phyloP scores from a whole-genome alignment of 768 basidiomycete species.

The Collybia sp. region DNA sequence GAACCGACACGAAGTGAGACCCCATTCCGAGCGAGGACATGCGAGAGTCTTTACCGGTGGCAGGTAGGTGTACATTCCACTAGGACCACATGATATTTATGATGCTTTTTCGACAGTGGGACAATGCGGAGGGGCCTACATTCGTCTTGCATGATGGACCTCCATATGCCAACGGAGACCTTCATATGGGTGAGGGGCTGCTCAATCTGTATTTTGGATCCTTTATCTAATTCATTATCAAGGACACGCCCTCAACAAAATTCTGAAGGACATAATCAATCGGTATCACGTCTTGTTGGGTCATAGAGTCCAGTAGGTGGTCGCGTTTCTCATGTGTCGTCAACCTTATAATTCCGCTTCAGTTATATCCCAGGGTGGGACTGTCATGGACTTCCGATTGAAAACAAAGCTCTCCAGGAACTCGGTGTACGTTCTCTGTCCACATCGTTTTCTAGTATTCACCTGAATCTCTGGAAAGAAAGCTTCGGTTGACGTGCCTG shows the following conservation, averaged over 20 bases:
- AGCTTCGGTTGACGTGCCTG: slow-evolving; percentile 51
- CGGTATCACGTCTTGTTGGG: slow-evolving; percentile 82
- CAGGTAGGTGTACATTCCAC: slow-evolving; percentile 45
- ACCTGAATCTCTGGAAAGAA: slow-evolving; percentile 29
- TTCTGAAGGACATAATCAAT: slow-evolving; percentile 93
- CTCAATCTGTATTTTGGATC: neutral
- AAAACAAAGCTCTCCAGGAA: slow-evolving; percentile 84
- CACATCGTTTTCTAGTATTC: neutral
- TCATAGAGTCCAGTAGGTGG: slow-evolving; percentile 70
- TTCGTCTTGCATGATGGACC: slow-evolving; percentile 96
- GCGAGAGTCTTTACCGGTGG: slow-evolving; percentile 73
- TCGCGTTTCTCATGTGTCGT: neutral
- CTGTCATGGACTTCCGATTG: slow-evolving; percentile 96
- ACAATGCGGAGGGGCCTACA: slow-evolving; percentile 57
- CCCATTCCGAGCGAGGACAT: slow-evolving; percentile 55
- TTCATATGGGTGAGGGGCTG: slow-evolving; percentile 78
- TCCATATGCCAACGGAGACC: slow-evolving; percentile 93
- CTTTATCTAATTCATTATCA: neutral
- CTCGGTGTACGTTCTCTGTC: slow-evolving; percentile 47
- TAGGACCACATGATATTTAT: neutral
- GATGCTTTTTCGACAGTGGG: slow-evolving; percentile 37
- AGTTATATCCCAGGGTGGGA: slow-evolving; percentile 98
- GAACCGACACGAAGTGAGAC: slow-evolving; percentile 61
- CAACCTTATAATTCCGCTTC: slow-evolving; percentile 3
- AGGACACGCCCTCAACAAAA: slow-evolving; percentile 97